phyloP scores from a whole-genome alignment of 768 basidiomycete species.

The Rhizopogon vesiculosus region DNA sequence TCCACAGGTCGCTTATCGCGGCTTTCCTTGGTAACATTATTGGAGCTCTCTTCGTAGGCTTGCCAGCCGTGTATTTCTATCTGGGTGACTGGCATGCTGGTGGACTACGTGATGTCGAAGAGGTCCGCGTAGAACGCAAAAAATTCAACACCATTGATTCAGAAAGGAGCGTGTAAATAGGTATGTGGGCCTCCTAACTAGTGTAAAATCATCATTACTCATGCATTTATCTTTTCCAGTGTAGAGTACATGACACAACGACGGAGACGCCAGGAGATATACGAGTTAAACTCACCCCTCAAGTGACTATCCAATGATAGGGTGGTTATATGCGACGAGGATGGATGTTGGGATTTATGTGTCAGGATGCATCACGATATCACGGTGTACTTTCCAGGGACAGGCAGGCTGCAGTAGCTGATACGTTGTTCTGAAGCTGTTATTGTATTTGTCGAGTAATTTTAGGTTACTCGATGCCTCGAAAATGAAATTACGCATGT shows the following conservation, averaged over 20 bases:
- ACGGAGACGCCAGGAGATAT: too few relatives aligned
- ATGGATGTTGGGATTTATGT: neutral
- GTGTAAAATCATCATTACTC: neutral
- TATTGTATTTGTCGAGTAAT: neutral
- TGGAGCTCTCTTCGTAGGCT: conserved; percentile 57
- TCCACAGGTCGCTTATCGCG: conserved; percentile 55
- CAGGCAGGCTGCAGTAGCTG: neutral
- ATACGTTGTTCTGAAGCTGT: neutral
- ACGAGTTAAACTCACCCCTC: too few relatives aligned
- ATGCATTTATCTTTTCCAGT: neutral
- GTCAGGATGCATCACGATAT: neutral
- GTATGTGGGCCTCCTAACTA: neutral
- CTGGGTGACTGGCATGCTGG: conserved; percentile 43
- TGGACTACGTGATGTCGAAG: conserved; percentile 37
- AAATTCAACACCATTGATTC: conserved; percentile 6
- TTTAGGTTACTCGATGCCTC: neutral
- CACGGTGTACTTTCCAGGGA: neutral
- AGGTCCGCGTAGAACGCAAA: conserved; percentile 15
- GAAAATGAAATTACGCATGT: too few relatives aligned
- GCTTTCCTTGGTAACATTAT: conserved; percentile 63
- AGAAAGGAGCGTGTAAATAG: neutral
- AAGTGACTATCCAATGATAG: too few relatives aligned
- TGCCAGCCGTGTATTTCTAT: conserved; percentile 64
- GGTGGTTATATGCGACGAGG: neutral
- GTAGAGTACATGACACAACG: too few relatives aligned